These are phyloP conservation scores for Ceratocystis colombiana DNA, from an alignment of 2,329 filamentous ascomycete species.

Conservation along the genomic window DNA sequence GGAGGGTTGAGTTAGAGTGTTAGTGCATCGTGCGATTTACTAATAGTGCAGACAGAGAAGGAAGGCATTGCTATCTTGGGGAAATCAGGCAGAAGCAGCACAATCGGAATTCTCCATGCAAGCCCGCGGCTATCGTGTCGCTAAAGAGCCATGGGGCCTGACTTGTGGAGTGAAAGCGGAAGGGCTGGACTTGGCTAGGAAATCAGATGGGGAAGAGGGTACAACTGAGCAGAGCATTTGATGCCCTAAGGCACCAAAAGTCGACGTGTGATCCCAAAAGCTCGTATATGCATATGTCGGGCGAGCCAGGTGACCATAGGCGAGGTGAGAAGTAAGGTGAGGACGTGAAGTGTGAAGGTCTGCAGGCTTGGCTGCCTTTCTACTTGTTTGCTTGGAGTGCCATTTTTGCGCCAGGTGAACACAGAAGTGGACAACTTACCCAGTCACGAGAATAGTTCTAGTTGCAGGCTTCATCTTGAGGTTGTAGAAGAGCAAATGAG, in stretches of 20 bases:
- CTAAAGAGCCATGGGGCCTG: conserved; percentile 4
- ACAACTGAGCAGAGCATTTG: not conserved
- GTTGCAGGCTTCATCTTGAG: conserved; percentile 52
- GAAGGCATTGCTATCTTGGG: conserved; percentile 26
- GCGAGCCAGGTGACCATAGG: not conserved
- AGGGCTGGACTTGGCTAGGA: not conserved
- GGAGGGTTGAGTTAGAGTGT: not conserved
- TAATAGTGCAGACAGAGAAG: conserved; percentile 26
- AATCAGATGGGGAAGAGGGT: not conserved
- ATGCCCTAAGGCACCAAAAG: not conserved
- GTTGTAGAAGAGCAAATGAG: conserved; percentile 1
- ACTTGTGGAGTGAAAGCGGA: not conserved
- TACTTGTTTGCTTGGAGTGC: conserved; percentile 1
- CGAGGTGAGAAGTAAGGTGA: not conserved
- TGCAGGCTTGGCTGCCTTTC: not conserved
- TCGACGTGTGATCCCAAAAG: not conserved
- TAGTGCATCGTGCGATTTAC: not conserved
- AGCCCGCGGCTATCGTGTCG: conserved; percentile 19
- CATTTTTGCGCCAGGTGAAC: conserved; percentile 1
- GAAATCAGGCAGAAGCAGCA: not conserved
- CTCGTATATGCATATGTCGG: conserved; percentile 10
- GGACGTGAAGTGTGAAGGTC: not conserved
- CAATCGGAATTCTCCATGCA: not conserved
- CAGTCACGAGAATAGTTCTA: conserved; percentile 83
- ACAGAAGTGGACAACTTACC: conserved; percentile 48